Base-by-base conservation (phyloP, 2,329 filamentous ascomycete genomes). In the Diaporthe sp. region DNA sequence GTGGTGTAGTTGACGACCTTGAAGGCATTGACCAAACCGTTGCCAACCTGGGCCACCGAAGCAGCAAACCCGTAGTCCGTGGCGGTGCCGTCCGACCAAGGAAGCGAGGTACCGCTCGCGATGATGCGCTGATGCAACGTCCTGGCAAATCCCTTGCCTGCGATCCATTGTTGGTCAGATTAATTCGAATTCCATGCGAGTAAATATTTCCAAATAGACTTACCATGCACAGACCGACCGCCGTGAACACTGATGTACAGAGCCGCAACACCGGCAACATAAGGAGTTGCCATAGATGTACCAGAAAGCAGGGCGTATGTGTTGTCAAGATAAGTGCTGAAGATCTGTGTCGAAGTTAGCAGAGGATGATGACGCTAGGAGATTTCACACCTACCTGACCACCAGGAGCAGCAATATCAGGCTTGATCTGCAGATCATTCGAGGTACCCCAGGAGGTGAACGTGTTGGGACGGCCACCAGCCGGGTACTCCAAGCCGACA, bases 231-330 rank as follows among this genome's bases (percentile, higher is more conserved):
- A 19, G 73, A 75, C 30, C 82, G 81, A 7, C 83, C 83, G n/a
- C 83, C 83, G 45, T 78, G 77, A 40, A 80, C 79, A 13, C 81
- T 77, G 45, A 84, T 79, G 69, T 83, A 85, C 13, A 85, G 81
- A n/a, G 83, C 83, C 4, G 83, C 83, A 13, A 85, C 80, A 35
- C 86, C 86, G 22, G 86, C 86, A 17, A 87, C 80, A 72, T 86
- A 86, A 2, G 86, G 86, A 22, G 82, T 83, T 7, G 86, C 85
- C 87, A 89, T 88, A 8, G 84, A 86, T 2, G 87, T 89, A 35
- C 87, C 87, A 55, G 82, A 85, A 35, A 86, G 80, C 2, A 88
- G 82, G 19, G 82, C 82, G 50, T 80, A 82, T 4, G 78, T 78
- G 45, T 83, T 78, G 19, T 72, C 64, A 22, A 84, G 84, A 74